A percentile compares a stretch with the other conserved stretches of the same genome.
These are phyloP conservation scores for Sporobolus alterniflorus DNA, from an alignment of 202 grass and related monocot genomes.

Conservation along the genomic window DNA sequence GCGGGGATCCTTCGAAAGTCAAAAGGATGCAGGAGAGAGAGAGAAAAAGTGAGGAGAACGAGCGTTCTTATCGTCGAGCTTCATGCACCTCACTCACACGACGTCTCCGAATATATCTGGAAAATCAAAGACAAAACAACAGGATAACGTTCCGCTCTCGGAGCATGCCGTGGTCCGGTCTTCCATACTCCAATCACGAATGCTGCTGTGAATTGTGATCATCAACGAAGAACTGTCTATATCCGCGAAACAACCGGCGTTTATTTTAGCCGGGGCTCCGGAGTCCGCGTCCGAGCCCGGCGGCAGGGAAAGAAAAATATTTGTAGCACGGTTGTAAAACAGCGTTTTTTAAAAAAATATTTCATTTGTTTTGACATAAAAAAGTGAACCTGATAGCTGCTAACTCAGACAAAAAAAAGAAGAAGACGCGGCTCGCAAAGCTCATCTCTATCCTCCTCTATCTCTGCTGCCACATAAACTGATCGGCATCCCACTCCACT, in stretches of 20 bases:
- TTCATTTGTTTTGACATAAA: too few relatives aligned
- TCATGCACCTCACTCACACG: not conserved
- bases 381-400: too few relatives aligned
- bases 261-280: constrained; percentile 9
- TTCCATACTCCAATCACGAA: not conserved
- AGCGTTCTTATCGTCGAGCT: not conserved
- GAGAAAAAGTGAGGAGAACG: too few relatives aligned
- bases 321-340: too few relatives aligned
- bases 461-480: not conserved
- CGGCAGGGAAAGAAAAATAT: too few relatives aligned
- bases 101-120: not conserved
- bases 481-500: not conserved
- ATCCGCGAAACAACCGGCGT: not conserved
- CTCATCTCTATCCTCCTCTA: not conserved
- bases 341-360: too few relatives aligned
- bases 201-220: not conserved
- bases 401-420: too few relatives aligned
- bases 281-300: too few relatives aligned
- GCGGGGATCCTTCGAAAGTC: not conserved
- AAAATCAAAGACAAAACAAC: not conserved
- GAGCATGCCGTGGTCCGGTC: not conserved
- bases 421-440: constrained; percentile 1
- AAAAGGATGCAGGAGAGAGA: not conserved
- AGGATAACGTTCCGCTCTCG: not conserved
- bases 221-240: not conserved